Evolutionary conservation across 2,329 filamentous ascomycete genomes (phyloP), one percentile per base, ranked within the genome.

Genomic region (Beauveria australis): DNA sequence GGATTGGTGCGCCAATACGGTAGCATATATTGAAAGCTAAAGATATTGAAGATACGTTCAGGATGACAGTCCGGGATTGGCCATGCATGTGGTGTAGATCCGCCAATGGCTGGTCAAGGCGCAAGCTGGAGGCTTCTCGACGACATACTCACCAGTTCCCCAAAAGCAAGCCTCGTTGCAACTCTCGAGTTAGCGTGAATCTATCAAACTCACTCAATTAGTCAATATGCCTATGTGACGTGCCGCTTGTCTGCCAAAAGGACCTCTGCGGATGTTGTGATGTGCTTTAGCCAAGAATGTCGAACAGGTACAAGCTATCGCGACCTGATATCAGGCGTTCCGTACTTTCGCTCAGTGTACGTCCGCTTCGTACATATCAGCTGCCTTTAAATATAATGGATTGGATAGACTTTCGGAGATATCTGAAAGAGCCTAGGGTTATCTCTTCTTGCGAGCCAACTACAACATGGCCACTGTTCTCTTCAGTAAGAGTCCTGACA

Each of bases 381-480:
- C n/a, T 51, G 5, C 9, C 10, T 28, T 51, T 14, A 28, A 28
- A 43, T 53, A 53, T 14, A 43, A 43, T 24, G 41, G 7, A 26
- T 28, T 24, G 37, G 19, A 53, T 22, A 24, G 37, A 16, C n/a
- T 4, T 2, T 43, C 12, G 22, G 51, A 43, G 33, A 43, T 22
- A n/a, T 28, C 4, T 26, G 2, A 18, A 41, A 26, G 18, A 8
- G 10, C 1, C 3, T 8, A 9, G 2, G 2, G 28, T 33, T 7
- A 22, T 26, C 12, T 1, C 12, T 10, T 53, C 19, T 24, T 47
- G 18, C 26, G 14, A 12, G 6, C n/a, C n/a, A 22, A 30, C 26
- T 8, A 7, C 43, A 58, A 1, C 14, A 65, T 65, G 64, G 26
- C 64, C 48, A 65, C 64, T 19, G 61, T 65, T 8, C 37, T 63